Evolutionary conservation across 257 asterid genomes (phyloP), one percentile per base, ranked within the genome.

Genomic region (Solanum peruvianum): DNA sequence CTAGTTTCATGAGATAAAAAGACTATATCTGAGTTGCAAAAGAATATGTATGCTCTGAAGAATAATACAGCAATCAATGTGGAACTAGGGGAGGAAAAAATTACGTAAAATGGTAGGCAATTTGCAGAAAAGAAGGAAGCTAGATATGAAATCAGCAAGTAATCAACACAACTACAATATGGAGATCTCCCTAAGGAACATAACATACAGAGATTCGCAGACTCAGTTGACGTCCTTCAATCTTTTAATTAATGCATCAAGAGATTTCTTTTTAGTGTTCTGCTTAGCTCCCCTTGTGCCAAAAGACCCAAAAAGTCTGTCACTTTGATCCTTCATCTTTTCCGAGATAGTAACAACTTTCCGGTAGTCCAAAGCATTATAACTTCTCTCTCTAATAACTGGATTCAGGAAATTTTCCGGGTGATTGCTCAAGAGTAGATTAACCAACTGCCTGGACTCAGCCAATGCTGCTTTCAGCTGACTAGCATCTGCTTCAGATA

Each of bases 371-470:
- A 97, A 87, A 14, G 93, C 94, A 85, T 92, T 91, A 88, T 95
- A 97, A 90, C 97, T 97, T 86, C 97, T 94, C 92, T 95, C 99
- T 90, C 99, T 90, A 58, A 97, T 97, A 18, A 97, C 98, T 18
- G 99, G 96, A 90, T 97, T 97, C 91, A 97, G 86, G 87, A 93
- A 97, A 91, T 93, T 97, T 90, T 95, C 99, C 0, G 99, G 99
- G 82, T 97, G 99, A 89, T 92, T 95, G 90, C 99, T 97, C 75
- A 94, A 88, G 80, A 97, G 97, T 93, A 97, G 88, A 91, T 95
- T 97, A 88, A 93, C 93, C 96, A 95, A 86, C 86, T 97, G 99
- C 93, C 99, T 95, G 25, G 99, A 92, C 93, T 97, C 99, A 15
- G 90, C 91, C 84, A 97, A 94, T 16, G 93, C 95, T 23, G 93